phyloP scores from a whole-genome alignment of 2,329 filamentous ascomycete species.

The Aspergillus sp. region DNA sequence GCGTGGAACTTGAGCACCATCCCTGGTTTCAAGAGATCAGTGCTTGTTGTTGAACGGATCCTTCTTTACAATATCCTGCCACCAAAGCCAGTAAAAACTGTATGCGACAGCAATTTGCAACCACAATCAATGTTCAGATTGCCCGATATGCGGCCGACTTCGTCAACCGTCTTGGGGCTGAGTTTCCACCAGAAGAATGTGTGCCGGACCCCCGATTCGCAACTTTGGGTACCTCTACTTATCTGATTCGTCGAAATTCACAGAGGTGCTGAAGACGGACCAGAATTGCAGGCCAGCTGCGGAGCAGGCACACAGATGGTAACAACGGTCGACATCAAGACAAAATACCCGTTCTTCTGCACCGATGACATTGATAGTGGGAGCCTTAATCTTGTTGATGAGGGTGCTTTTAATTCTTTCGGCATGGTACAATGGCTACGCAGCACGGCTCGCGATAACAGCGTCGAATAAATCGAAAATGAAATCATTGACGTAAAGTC shows the following conservation, averaged over 20 bases:
- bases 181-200: constrained; percentile 4
- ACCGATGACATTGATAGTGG: constrained; percentile 7
- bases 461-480: constrained; percentile 4
- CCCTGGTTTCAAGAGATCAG: constrained; percentile 7
- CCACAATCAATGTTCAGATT: constrained; percentile 11
- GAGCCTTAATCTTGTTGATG: constrained; percentile 10
- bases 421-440: constrained; percentile 10
- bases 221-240: constrained; percentile 4
- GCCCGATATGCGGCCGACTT: constrained; percentile 13
- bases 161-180: constrained; percentile 4
- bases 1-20: constrained; percentile 7
- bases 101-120: constrained; percentile 15
- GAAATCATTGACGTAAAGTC: constrained; percentile 2
- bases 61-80: constrained; percentile 10
- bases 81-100: constrained; percentile 15
- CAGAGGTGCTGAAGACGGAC: constrained; percentile 1
- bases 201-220: constrained; percentile 1
- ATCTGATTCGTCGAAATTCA: constrained; percentile 3
- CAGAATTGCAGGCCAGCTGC: constrained; percentile 2
- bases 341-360: constrained; percentile 6
- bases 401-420: constrained; percentile 10
- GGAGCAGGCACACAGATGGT: constrained; percentile 1
- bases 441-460: constrained; percentile 1
- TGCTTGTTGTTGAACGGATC: constrained; percentile 10
- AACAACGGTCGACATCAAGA: neutral